Percentiles rank a stretch among this genome's conserved stretches.
phyloP scores from a whole-genome alignment of 495 filamentous ascomycete genomes.

The Penicillium simplicissimum region DNA sequence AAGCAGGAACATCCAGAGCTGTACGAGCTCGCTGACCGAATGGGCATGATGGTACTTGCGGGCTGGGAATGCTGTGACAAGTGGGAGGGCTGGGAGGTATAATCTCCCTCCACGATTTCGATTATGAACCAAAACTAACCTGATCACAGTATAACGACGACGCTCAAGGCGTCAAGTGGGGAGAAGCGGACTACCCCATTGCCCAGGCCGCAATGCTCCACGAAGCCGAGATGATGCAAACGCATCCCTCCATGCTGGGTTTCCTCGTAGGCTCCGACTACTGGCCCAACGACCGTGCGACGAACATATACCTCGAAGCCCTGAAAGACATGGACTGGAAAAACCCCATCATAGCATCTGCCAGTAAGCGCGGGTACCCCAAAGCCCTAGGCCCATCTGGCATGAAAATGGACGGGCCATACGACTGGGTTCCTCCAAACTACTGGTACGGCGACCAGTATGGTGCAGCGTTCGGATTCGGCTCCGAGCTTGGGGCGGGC shows the following conservation, averaged over 20 bases:
- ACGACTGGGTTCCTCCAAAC: slow-evolving; percentile 66
- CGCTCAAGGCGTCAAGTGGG: slow-evolving; percentile 49
- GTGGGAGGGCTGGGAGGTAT: slow-evolving; percentile 62
- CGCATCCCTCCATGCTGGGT: slow-evolving; percentile 55
- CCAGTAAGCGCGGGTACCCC: slow-evolving; percentile 55
- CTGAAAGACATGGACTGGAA: slow-evolving; percentile 55
- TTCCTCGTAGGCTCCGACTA: slow-evolving; percentile 64
- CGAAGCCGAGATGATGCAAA: slow-evolving; percentile 60
- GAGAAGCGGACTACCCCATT: slow-evolving; percentile 51
- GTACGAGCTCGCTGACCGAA: slow-evolving; percentile 56
- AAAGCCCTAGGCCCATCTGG: slow-evolving; percentile 53
- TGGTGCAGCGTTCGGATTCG: slow-evolving; percentile 64
- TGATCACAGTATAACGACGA: slow-evolving; percentile 55
- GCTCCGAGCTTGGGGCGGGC: slow-evolving; percentile 60
- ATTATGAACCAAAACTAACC: neutral
- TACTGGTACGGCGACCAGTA: slow-evolving; percentile 58
- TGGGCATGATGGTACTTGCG: slow-evolving; percentile 62
- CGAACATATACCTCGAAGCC: slow-evolving; percentile 50
- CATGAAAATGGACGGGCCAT: slow-evolving; percentile 68
- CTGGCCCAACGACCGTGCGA: slow-evolving; percentile 60
- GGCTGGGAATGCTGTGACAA: slow-evolving; percentile 73
- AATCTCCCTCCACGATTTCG: neutral
- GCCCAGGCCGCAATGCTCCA: slow-evolving; percentile 58
- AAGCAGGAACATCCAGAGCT: slow-evolving; percentile 64
- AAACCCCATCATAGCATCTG: slow-evolving; percentile 58